Evolutionary conservation across 129 eudicot genomes (phyloP).

Genomic region (Saussurea involucrata): DNA sequence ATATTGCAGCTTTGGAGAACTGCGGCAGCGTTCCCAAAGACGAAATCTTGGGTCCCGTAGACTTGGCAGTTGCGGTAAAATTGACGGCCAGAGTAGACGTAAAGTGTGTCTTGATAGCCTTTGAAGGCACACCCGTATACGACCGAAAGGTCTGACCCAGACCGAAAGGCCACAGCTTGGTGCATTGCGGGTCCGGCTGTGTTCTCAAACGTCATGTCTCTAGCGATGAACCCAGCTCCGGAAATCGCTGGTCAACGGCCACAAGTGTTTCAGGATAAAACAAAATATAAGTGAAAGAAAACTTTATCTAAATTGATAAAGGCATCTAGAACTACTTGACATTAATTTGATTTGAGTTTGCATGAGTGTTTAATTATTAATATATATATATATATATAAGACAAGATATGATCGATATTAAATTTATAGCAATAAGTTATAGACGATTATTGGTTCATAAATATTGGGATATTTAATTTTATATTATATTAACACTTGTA

Average conservation of each 20-base stretch:
- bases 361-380: slow-evolving; percentile 6
- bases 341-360: slow-evolving; percentile 17
- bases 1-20: slow-evolving; percentile 55
- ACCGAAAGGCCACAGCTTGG: slow-evolving; percentile 72
- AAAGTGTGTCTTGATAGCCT: slow-evolving; percentile 71
- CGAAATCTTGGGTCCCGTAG: slow-evolving; percentile 61
- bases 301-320: background rate
- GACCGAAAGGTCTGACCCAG: slow-evolving; percentile 53
- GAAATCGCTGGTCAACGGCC: slow-evolving; percentile 34
- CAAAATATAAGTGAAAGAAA: background rate
- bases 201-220: slow-evolving; percentile 62
- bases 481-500: too few species aligned
- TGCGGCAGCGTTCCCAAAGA: slow-evolving; percentile 47
- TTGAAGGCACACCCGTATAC: slow-evolving; percentile 53
- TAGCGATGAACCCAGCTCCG: slow-evolving; percentile 55
- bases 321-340: slow-evolving; percentile 24
- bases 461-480: background rate
- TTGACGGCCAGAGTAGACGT: slow-evolving; percentile 53
- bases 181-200: slow-evolving; percentile 69
- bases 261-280: background rate
- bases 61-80: slow-evolving; percentile 59
- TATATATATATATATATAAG: background rate
- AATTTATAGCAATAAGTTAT: background rate
- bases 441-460: background rate
- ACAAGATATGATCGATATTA: background rate